Evolutionary conservation across 257 asterid genomes (phyloP).

Genomic region (Gentiana straminea): DNA sequence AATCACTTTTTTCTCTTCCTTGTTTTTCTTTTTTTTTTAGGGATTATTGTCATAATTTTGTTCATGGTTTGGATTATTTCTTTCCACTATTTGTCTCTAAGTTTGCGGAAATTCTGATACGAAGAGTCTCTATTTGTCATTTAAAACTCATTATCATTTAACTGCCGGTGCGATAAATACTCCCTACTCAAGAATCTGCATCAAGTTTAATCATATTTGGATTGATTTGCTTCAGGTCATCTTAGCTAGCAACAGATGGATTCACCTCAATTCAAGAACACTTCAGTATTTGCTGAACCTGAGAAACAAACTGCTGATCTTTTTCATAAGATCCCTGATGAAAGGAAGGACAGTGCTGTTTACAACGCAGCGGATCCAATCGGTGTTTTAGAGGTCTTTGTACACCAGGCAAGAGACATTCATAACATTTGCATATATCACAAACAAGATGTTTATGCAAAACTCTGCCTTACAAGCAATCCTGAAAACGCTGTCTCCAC

Average conservation of each 20-base stretch:
- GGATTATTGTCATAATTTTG: too few species aligned
- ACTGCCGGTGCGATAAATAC: too few species aligned
- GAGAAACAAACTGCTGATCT: constrained; percentile 42
- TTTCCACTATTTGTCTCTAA: too few species aligned
- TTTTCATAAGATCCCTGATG: constrained; percentile 23
- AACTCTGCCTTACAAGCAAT: constrained; percentile 68
- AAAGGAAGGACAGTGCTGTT: constrained; percentile 21
- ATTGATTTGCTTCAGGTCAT: constrained; percentile 27
- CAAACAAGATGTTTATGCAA: constrained; percentile 92
- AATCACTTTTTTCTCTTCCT: not conserved
- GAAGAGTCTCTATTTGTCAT: too few species aligned
- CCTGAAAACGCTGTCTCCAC: constrained; percentile 76
- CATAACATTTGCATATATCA: constrained; percentile 95
- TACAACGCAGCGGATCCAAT: constrained; percentile 29
- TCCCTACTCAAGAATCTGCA: too few species aligned
- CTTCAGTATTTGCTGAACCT: constrained; percentile 35
- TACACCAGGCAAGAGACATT: constrained; percentile 87
- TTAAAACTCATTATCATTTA: too few species aligned
- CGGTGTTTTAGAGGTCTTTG: constrained; percentile 71
- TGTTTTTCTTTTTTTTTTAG: not conserved
- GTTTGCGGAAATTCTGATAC: too few species aligned
- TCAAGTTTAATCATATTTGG: not conserved
- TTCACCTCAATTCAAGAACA: constrained; percentile 69
- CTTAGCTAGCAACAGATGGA: constrained; percentile 43
- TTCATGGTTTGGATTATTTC: too few species aligned